Conservation (phyloP, 495 filamentous ascomycete genomes). For the Aspergillus diversus region DNA sequence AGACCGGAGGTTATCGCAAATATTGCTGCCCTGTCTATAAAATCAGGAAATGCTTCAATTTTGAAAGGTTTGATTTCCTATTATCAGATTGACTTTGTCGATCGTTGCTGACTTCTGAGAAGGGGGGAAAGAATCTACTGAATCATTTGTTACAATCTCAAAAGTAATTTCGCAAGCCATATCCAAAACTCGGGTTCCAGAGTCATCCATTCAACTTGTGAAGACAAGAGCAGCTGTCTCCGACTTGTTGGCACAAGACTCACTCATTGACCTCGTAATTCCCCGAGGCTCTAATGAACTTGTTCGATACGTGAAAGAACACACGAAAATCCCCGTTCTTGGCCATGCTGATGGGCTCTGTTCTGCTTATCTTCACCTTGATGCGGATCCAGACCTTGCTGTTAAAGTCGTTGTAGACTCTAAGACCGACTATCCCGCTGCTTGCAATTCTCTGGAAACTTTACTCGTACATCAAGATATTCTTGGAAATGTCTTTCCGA, state of each 20-base stretch:
- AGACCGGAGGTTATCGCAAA: constrained; percentile 99
- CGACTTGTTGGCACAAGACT: constrained; percentile 79
- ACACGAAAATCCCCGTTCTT: constrained; percentile 92
- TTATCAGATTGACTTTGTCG: background rate
- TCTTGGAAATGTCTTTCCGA: constrained; percentile 69
- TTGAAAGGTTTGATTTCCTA: constrained; percentile 69
- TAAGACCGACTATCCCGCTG: constrained; percentile 93
- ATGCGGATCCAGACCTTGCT: constrained; percentile 73
- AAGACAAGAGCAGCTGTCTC: constrained; percentile 87
- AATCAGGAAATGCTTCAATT: constrained; percentile 96
- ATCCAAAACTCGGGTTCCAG: constrained; percentile 74
- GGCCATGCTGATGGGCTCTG: constrained; percentile 97
- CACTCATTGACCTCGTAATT: constrained; percentile 92
- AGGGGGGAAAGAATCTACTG: constrained; percentile 93
- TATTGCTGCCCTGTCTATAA: constrained; percentile 94
- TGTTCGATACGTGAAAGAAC: constrained; percentile 84
- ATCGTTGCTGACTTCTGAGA: constrained; percentile 12
- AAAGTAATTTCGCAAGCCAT: constrained; percentile 81
- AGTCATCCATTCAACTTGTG: constrained; percentile 87
- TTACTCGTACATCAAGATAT: constrained; percentile 79
- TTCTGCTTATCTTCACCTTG: constrained; percentile 81
- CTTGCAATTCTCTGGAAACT: constrained; percentile 91
- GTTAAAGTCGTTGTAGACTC: constrained; percentile 84
- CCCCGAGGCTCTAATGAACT: constrained; percentile 93
- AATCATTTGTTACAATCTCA: constrained; percentile 90